Evolutionary conservation across 1,139 yeast genomes (phyloP).

Genomic region (Hanseniaspora gamundiae): DNA sequence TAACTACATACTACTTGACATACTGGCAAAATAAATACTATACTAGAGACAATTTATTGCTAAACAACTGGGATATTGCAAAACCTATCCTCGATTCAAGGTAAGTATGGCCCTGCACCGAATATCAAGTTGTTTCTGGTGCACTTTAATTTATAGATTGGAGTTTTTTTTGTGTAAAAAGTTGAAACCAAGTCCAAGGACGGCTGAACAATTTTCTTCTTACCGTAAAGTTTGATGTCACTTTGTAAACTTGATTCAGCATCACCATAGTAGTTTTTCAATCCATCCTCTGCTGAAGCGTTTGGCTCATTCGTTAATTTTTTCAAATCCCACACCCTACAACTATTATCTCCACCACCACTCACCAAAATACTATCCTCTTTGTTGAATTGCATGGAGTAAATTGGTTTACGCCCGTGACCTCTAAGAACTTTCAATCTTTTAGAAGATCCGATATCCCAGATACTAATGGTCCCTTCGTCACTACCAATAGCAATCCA

Average conservation of each 20-base stretch:
- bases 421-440: constrained; percentile 77
- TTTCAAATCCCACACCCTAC: constrained; percentile 92
- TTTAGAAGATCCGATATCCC: constrained; percentile 93
- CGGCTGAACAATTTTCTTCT: constrained; percentile 63
- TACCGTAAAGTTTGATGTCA: constrained; percentile 27
- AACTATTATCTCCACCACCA: constrained; percentile 88
- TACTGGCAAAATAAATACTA: neutral
- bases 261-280: constrained; percentile 30
- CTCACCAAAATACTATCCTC: constrained; percentile 87
- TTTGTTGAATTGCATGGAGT: constrained; percentile 72
- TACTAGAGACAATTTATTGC: constrained; percentile 2
- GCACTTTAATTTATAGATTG: constrained; percentile 74
- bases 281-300: constrained; percentile 63
- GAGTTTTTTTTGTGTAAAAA: constrained; percentile 86
- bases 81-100: constrained; percentile 37
- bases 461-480: constrained; percentile 75
- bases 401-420: constrained; percentile 79
- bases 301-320: constrained; percentile 59
- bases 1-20: constrained; percentile 1
- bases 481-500: constrained; percentile 96
- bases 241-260: constrained; percentile 25
- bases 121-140: constrained; percentile 83
- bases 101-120: constrained; percentile 73
- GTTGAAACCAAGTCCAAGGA: constrained; percentile 88
- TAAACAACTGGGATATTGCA: constrained; percentile 63